Evolutionary conservation across 306 rosid species (phyloP), one percentile per base, ranked within the genome.

Genomic region (Quercus berberidifolia): DNA sequence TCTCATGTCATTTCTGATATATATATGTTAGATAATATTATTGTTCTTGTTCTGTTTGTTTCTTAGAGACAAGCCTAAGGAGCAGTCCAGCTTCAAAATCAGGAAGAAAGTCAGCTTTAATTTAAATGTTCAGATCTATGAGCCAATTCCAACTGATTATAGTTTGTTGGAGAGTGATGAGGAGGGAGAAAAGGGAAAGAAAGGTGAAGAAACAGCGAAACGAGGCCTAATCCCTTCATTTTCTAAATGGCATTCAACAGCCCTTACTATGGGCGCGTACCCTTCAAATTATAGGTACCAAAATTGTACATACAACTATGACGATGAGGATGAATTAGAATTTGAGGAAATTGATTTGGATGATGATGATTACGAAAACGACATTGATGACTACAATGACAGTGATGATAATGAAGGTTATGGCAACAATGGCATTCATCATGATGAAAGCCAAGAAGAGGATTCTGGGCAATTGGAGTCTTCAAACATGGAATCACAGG

Each of bases 71-170:
- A 84, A 84, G 81, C 38, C 76, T 1, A 91, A 85, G 89, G 93
- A 90, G 89, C 77, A 82, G 85, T 79, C 79, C 33, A 62, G 84
- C 74, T 75, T 77, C 28, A 91, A 88, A 80, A 73, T 71, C 89
- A 87, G 86, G 76, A 95, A 95, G 91, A 95, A 95, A 85, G 99
- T 95, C 51, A 89, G 90, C 77, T 95, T 95, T 81, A 91, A 95
- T 90, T 85, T 89, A 81, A 89, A 93, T 80, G 90, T 95, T 71
- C 87, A 95, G 85, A 85, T 89, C 35, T 91, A 84, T 77, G 99
- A 95, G 85, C 93, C 92, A 69, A 63, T 91, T 78, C 87, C 90
- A 17, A 84, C 80, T 28, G 84, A 83, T 74, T 88, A 84, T 68
- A 81, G 84, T 49, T 72, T 80, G 52, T 76, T 90, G 79, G 86